Evolutionary conservation across 192 early-diverging fungal genomes (phyloP), one percentile per base, ranked within the genome.

Genomic region (Podila epigama): DNA sequence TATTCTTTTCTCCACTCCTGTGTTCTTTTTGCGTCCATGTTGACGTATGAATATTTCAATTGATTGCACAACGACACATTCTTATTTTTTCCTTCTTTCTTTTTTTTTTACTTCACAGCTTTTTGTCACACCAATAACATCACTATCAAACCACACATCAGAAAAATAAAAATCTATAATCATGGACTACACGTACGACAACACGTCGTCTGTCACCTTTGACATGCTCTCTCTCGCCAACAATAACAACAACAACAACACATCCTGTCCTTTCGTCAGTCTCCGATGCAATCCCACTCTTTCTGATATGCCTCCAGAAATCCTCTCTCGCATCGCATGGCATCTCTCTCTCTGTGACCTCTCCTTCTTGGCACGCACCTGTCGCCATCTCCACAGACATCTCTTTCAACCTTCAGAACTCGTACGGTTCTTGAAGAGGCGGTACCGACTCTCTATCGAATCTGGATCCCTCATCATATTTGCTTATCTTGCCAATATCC

Each of bases 381-480:
- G 70, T 40, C 53, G 48, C 29, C 36, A 44, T 12, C 51, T 82
- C 4, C 44, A 67, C 36, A 29, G 25, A 31, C 60, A 79, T 40
- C 78, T 82, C 33, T 79, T 79, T 52, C 66, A 63, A 31, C 66
- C 73, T 1, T 58, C 73, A 53, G 81, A 82, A 39, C 22, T 82
- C 22, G 65, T 82, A 27, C 57, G 60, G n/a, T 82, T 73, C 59
- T 63, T 82, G 51, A 79, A 72, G 34, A 52, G 58, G 7, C 66
- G 77, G 1, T 82, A 82, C 41, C 66, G 81, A 18, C 58, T 79
- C 32, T 82, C 81, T 16, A 63, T 75, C 16, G 56, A 66, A 27
- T 79, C 81, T 20, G 81, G 81, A 3, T 82, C 81, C 15, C 66
- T 82, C 44, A 62, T 82, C 33, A 68, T 82, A 31, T 82, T 79